Base-by-base conservation (phyloP, 108 stramenopile genomes). In the Thalassiosira profunda region DNA sequence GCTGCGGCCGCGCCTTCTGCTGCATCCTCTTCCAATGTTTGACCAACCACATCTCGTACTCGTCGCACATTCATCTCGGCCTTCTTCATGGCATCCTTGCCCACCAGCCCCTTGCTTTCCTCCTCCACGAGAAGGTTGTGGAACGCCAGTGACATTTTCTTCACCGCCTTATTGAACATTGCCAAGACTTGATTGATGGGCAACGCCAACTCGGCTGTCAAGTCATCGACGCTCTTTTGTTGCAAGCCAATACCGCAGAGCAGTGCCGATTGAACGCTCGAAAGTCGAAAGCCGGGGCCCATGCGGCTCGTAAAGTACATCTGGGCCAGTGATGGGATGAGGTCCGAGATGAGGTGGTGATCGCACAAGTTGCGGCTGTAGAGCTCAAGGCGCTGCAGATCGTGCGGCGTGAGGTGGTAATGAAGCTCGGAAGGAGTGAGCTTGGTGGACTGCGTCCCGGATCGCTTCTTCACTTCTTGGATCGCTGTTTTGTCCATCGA, bases 281-380 rank as follows among this genome's bases (percentile, higher is more conserved):
- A 96, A 14, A 97, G 83, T 26, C 74, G 78, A 47, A 89, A 87
- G 34, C 74, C 79, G 8, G 67, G 51, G 23, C 92, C 92, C 58
- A 98, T 85, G 17, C 95, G 79, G 15, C 92, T 82, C 14, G 90
- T 70, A 72, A 99, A 99, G 76, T 94, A 97, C n/a, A 99, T 72
- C 36, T 88, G 74, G 30, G 96, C 81, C 11, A 99, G 72, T 3
- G 67, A 74, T 17, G 98, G 97, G 11, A 99, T 42, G 12, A 99
- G 86, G 76, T 99, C 99, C 0, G 94, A 90, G 37, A 99, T 83
- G 23, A 99, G 70, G 81, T 99, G 99, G 70, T 98, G 96, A 75
- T 99, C 99, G 59, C 97, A 99, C 26, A 99, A 75, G 57, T 99
- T 98, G 33, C 98, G 86, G 24, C 97, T 91, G 78, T 99, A 99